Evolutionary conservation across 495 filamentous ascomycete species (phyloP).

Genomic region (Halenospora varia): DNA sequence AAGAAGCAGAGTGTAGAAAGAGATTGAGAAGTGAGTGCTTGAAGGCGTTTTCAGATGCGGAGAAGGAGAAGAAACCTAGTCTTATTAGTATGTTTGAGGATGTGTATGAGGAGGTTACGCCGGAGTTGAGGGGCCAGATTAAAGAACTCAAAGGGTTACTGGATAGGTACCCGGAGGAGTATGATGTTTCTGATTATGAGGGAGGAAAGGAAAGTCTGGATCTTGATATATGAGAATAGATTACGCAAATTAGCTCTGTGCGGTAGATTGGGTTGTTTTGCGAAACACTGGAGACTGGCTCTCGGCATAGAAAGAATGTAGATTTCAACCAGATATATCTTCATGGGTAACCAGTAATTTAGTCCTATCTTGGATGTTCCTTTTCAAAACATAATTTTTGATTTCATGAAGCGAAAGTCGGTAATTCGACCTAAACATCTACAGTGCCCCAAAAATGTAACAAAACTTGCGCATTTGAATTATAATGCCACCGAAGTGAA

Average conservation of each 20-base stretch:
- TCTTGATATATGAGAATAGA: not conserved
- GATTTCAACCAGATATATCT: no score
- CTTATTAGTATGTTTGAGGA: slow-evolving; percentile 77
- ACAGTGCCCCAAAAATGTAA: no score
- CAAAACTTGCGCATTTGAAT: no score
- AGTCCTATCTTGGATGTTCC: no score
- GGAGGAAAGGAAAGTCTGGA: slow-evolving; percentile 60
- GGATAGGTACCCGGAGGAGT: slow-evolving; percentile 88
- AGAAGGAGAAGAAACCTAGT: slow-evolving; percentile 84
- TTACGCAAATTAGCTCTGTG: not conserved
- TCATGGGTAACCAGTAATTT: no score
- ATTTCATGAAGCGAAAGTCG: no score
- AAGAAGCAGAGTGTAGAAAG: slow-evolving; percentile 69
- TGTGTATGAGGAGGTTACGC: slow-evolving; percentile 82
- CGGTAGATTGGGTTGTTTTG: not conserved
- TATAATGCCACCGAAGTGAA: no score
- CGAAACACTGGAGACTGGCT: not conserved
- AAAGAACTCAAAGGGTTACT: slow-evolving; percentile 69
- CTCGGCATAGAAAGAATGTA: no score
- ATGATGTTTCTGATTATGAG: slow-evolving; percentile 77
- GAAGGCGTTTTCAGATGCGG: slow-evolving; percentile 79
- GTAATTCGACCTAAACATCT: no score
- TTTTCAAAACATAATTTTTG: no score
- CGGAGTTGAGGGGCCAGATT: slow-evolving; percentile 78
- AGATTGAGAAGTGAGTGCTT: slow-evolving; percentile 68